These are phyloP conservation scores for Aspergillus sp. DNA, from an alignment of 2,329 filamentous ascomycete species.

Conservation along the genomic window DNA sequence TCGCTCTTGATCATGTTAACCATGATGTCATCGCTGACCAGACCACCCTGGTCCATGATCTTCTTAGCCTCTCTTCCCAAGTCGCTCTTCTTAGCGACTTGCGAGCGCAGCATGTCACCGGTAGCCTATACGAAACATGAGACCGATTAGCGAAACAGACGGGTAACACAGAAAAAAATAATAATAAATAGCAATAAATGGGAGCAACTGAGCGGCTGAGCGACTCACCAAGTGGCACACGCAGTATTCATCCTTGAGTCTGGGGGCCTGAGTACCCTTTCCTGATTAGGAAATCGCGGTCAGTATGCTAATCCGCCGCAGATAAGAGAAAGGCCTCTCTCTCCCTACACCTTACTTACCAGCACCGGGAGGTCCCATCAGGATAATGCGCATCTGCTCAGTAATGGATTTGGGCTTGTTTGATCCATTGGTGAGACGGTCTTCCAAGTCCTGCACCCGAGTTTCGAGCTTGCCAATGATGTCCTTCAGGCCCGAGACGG, in stretches of 20 bases:
- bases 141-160: background rate
- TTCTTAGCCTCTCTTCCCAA: conserved; percentile 97
- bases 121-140: conserved; percentile 58
- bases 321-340: conserved; percentile 2
- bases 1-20: conserved; percentile 99
- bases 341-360: conserved; percentile 47
- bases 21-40: conserved; percentile 98
- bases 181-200: background rate
- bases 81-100: conserved; percentile 94
- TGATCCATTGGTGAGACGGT: conserved; percentile 50
- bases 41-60: conserved; percentile 97
- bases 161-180: conserved; percentile 1
- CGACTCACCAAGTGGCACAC: conserved; percentile 85
- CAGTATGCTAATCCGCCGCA: conserved; percentile 3
- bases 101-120: conserved; percentile 96
- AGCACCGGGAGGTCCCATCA: conserved; percentile 95
- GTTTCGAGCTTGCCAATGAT: conserved; percentile 75
- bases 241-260: conserved; percentile 95
- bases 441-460: conserved; percentile 78
- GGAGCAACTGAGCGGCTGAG: background rate
- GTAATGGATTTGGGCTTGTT: conserved; percentile 45
- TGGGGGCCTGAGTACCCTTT: conserved; percentile 97
- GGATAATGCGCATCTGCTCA: conserved; percentile 81
- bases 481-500: conserved; percentile 72
- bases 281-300: conserved; percentile 47